These are phyloP conservation scores for Dioscorea dumetorum DNA, from an alignment of 106 monocot species.

Conservation along the genomic window DNA sequence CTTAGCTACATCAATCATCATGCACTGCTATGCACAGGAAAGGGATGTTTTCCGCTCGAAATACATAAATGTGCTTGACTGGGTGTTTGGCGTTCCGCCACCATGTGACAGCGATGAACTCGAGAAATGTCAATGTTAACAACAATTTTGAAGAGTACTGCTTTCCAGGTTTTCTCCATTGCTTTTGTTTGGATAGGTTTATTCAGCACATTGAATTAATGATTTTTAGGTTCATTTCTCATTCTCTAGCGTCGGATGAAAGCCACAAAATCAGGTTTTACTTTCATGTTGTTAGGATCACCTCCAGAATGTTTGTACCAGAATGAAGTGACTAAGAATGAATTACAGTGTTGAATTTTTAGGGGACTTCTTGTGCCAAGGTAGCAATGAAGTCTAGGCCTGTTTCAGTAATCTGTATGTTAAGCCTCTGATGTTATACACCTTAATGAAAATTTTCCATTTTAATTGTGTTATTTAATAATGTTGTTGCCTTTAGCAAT, in stretches of 20 bases:
- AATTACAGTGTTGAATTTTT: too few species aligned
- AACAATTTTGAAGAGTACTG: neutral
- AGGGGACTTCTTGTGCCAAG: too few species aligned
- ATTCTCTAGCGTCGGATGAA: neutral
- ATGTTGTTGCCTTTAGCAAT: too few species aligned
- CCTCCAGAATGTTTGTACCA: neutral
- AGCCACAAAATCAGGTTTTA: neutral
- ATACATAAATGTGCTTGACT: constrained; percentile 96
- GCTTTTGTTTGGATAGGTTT: neutral
- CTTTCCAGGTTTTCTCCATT: neutral
- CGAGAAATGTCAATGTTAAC: constrained; percentile 6
- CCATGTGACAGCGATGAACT: constrained; percentile 14
- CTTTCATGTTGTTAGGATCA: neutral
- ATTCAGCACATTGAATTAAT: neutral
- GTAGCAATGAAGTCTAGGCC: too few species aligned
- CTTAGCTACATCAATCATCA: constrained; percentile 81
- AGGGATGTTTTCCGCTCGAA: constrained; percentile 97
- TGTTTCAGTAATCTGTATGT: too few species aligned
- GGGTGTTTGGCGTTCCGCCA: constrained; percentile 93
- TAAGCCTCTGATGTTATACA: too few species aligned
- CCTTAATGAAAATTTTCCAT: too few species aligned
- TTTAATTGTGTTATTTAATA: too few species aligned
- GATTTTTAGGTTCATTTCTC: neutral
- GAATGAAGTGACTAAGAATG: too few species aligned
- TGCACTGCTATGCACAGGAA: constrained; percentile 96